A percentile compares a stretch with the other conserved stretches of the same genome.
These are phyloP conservation scores for Fusarium miscanthi DNA, from an alignment of 2,329 filamentous ascomycete species.

Conservation along the genomic window DNA sequence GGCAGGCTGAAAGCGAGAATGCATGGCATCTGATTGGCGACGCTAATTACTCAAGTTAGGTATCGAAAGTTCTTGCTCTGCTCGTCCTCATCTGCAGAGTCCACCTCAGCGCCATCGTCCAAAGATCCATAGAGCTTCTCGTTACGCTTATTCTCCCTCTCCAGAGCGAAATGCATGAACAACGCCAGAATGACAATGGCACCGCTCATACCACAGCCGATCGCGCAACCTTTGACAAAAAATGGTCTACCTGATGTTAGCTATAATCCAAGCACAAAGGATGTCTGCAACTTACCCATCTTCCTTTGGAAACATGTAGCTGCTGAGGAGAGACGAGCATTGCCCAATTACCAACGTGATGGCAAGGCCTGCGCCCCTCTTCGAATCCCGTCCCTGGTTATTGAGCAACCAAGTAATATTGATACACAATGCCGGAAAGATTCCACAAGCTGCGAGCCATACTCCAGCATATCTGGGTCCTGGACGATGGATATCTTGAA, in stretches of 20 bases:
- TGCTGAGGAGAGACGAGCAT: constrained; percentile 34
- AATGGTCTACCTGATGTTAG: constrained; percentile 14
- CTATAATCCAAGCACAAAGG: rapidly evolving
- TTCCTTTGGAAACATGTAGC: constrained; percentile 20
- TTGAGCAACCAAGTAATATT: constrained; percentile 34
- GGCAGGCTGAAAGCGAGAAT: neutral
- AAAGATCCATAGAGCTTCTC: neutral
- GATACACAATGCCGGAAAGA: constrained; percentile 9
- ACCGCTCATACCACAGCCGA: constrained; percentile 21
- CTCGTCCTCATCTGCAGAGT: neutral
- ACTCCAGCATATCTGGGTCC: constrained; percentile 17
- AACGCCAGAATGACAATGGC: constrained; percentile 7
- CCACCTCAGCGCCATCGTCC: neutral
- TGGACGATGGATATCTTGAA: neutral
- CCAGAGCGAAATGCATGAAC: constrained; percentile 8
- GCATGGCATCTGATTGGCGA: neutral
- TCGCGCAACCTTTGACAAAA: constrained; percentile 23
- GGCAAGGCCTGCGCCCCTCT: constrained; percentile 18
- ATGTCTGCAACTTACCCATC: constrained; percentile 7
- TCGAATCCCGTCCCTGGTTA: constrained; percentile 30
- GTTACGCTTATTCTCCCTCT: constrained; percentile 8
- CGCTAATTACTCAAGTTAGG: neutral
- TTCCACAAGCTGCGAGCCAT: constrained; percentile 21
- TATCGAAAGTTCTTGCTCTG: constrained; percentile 17
- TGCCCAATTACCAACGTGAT: constrained; percentile 15